Conservation (phyloP, 2,329 filamentous ascomycete genomes). For the Cytospora piceicola region DNA sequence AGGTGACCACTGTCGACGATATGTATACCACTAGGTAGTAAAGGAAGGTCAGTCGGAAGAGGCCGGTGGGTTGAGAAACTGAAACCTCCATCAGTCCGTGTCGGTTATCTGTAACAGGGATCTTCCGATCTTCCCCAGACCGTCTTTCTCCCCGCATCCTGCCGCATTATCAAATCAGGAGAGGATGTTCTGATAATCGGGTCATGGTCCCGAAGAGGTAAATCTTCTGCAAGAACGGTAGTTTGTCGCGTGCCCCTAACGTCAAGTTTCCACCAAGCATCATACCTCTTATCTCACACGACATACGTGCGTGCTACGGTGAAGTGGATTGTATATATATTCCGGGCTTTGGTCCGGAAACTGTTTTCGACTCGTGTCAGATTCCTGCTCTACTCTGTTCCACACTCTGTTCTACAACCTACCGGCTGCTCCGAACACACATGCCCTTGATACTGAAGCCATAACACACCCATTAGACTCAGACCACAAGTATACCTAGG, state of each 20-base stretch:
- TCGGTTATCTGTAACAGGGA: background rate
- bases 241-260: constrained; percentile 28
- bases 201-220: background rate
- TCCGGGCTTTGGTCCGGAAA: background rate
- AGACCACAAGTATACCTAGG: background rate
- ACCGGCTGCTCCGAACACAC: background rate
- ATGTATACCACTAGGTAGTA: no score
- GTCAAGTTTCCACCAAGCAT: constrained; percentile 25
- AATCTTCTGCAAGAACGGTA: constrained; percentile 21
- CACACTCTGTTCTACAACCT: background rate
- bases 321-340: background rate
- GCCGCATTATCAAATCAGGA: constrained; percentile 15
- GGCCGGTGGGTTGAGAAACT: background rate
- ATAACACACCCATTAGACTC: background rate
- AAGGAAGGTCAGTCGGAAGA: background rate
- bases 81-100: background rate
- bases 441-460: background rate
- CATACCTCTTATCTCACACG: constrained; percentile 5
- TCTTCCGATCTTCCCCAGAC: constrained; percentile 8
- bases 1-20: background rate
- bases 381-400: background rate
- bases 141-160: constrained; percentile 12
- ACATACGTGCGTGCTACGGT: background rate
- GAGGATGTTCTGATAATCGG: constrained; percentile 13
- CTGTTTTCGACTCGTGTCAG: background rate